phyloP scores from a whole-genome alignment of 805 yeast genomes.

The Yamadazyma philogaea region DNA sequence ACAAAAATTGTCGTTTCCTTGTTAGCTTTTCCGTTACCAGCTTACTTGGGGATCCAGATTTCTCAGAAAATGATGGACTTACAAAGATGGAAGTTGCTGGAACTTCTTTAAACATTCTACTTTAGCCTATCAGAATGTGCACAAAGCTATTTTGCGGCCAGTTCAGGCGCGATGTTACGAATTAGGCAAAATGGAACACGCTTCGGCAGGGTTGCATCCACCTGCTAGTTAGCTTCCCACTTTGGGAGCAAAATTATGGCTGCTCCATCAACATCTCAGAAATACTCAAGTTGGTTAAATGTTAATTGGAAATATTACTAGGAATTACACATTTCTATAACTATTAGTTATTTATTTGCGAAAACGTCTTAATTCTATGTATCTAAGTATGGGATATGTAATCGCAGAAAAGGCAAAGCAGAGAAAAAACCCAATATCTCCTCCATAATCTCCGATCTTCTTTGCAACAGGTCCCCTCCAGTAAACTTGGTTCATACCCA shows the following conservation, averaged over 20 bases:
- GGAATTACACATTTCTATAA: too few relatives aligned
- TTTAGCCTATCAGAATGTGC: neutral
- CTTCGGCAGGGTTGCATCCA: too few relatives aligned
- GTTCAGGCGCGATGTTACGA: neutral
- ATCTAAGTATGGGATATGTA: constrained; percentile 31
- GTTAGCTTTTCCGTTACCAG: too few relatives aligned
- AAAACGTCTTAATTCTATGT: constrained; percentile 28
- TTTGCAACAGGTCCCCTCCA: constrained; percentile 37
- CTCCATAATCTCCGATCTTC: constrained; percentile 28
- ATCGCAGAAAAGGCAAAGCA: constrained; percentile 33
- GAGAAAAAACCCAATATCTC: constrained; percentile 39
- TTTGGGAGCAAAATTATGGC: too few relatives aligned
- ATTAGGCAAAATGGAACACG: neutral
- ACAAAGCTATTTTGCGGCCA: neutral
- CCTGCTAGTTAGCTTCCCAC: too few relatives aligned
- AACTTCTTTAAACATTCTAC: neutral
- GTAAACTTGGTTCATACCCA: constrained; percentile 41
- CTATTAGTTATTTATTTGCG: constrained; percentile 22
- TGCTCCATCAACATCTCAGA: too few relatives aligned
- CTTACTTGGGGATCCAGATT: too few relatives aligned
- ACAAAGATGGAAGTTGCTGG: neutral
- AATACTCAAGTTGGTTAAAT: too few relatives aligned
- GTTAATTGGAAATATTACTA: too few relatives aligned
- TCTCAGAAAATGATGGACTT: neutral
- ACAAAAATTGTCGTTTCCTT: too few relatives aligned